phyloP scores from a whole-genome alignment of 2,329 filamentous ascomycete genomes.

The Mariannaea sp. region DNA sequence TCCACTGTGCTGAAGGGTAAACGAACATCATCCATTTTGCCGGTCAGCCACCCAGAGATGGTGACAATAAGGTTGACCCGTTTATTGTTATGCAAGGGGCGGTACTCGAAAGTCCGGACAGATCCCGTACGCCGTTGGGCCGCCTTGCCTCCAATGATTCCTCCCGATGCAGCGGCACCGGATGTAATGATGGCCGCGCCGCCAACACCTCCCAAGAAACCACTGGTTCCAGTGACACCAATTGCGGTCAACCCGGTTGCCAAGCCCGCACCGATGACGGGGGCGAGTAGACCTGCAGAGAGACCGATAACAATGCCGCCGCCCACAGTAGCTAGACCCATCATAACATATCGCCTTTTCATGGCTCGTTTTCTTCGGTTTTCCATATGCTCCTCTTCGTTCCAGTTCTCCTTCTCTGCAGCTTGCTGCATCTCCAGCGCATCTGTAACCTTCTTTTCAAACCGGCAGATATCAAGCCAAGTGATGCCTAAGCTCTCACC shows the following conservation, averaged over 20 bases:
- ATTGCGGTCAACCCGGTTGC: conserved; percentile 96
- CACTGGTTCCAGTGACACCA: conserved; percentile 84
- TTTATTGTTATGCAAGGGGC: conserved; percentile 97
- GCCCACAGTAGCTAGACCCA: conserved; percentile 95
- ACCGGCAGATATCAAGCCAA: conserved; percentile 93
- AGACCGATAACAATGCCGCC: conserved; percentile 94
- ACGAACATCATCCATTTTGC: conserved; percentile 94
- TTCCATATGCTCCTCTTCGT: conserved; percentile 94
- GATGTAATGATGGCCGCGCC: conserved; percentile 95
- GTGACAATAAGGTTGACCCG: conserved; percentile 94
- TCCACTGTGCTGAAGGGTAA: conserved; percentile 96
- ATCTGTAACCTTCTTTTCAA: conserved; percentile 96
- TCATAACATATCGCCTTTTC: conserved; percentile 86
- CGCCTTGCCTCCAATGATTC: conserved; percentile 83
- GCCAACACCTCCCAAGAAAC: conserved; percentile 88
- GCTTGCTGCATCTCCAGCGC: conserved; percentile 97
- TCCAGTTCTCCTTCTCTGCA: conserved; percentile 95
- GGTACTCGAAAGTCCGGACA: conserved; percentile 95
- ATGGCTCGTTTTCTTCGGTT: conserved; percentile 78
- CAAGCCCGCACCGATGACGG: conserved; percentile 90
- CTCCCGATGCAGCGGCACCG: conserved; percentile 81
- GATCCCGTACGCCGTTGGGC: conserved; percentile 87
- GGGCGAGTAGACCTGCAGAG: conserved; percentile 88
- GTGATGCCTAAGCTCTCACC: conserved; percentile 79
- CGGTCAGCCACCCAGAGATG: conserved; percentile 97